Conservation (phyloP, 2,329 filamentous ascomycete species). For the Rutstroemia sp. region DNA sequence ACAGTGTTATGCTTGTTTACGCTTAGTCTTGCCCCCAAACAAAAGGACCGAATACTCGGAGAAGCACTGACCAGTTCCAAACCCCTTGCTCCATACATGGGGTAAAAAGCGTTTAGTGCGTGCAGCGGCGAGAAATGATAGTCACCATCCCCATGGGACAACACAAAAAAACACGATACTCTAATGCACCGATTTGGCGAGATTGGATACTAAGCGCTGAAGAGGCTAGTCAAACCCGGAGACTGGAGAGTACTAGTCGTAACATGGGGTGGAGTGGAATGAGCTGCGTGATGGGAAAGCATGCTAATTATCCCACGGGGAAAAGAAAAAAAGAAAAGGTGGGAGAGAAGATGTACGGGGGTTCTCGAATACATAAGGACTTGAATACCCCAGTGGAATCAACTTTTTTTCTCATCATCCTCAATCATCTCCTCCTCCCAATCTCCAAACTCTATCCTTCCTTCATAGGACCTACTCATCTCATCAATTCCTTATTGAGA, state of each 20-base stretch:
- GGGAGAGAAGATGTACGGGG: background rate
- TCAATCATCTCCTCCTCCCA: background rate
- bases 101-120: background rate
- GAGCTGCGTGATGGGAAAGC: too few relatives aligned
- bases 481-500: background rate
- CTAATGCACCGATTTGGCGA: background rate
- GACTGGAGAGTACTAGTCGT: too few relatives aligned
- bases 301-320: too few relatives aligned
- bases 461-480: background rate
- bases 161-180: background rate
- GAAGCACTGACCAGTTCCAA: background rate
- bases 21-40: background rate
- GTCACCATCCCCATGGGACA: slow-evolving; percentile 4
- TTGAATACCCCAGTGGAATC: background rate
- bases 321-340: too few relatives aligned
- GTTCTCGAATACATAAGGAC: slow-evolving; percentile 3
- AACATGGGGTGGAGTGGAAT: too few relatives aligned
- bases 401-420: background rate
- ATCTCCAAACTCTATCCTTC: background rate
- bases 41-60: slow-evolving; percentile 9
- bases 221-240: too few relatives aligned
- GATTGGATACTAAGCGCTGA: too few relatives aligned
- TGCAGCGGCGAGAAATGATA: background rate
- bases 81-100: background rate
- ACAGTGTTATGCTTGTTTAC: background rate